phyloP scores from a whole-genome alignment of 306 rosid species.

The Fagus crenata region DNA sequence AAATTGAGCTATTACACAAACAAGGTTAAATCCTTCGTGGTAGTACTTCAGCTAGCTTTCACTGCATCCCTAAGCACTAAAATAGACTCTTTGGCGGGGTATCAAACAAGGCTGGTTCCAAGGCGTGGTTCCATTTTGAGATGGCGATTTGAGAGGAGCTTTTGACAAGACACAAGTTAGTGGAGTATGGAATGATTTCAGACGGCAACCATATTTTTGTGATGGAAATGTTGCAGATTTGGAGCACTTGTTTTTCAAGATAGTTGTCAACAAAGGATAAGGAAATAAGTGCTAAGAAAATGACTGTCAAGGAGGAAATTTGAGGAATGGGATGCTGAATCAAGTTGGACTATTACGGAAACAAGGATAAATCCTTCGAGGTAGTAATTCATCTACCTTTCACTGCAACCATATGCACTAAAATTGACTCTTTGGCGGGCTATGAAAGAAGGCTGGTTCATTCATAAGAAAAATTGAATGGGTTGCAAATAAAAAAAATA shows the following conservation, averaged over 20 bases:
- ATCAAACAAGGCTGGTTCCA: no score
- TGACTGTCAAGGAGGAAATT: neutral
- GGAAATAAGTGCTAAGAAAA: neutral
- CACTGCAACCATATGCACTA: no score
- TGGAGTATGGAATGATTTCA: neutral
- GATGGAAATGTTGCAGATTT: neutral
- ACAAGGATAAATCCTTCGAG: neutral
- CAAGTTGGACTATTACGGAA: neutral
- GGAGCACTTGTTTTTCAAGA: neutral
- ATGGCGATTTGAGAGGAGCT: neutral
- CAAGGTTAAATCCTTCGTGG: neutral
- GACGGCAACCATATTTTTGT: neutral
- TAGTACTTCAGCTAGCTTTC: no score
- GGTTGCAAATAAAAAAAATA: no score
- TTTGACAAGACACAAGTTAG: neutral
- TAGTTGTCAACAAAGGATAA: neutral
- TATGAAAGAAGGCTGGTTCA: no score
- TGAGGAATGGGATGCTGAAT: neutral
- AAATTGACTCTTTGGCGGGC: no score
- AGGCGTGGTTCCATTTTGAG: neutral
- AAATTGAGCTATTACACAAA: neutral
- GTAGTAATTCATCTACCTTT: no score
- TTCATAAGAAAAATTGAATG: no score
- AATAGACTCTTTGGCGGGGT: no score
- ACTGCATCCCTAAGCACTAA: no score